Evolutionary conservation across 805 yeast genomes (phyloP), one percentile per base, ranked within the genome.

Genomic region (Ogataea thermomethanolica): DNA sequence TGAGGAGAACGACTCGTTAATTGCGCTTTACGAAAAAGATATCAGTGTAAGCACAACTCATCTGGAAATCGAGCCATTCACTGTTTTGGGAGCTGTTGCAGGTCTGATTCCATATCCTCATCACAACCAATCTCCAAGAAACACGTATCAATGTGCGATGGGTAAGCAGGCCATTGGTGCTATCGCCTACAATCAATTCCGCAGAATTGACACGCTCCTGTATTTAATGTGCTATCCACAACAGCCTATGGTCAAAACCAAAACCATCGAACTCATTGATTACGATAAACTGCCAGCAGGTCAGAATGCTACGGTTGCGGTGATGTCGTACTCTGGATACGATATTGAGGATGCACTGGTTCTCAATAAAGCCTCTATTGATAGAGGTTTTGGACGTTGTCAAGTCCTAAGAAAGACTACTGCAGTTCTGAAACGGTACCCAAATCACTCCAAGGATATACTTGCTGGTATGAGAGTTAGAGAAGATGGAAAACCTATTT

Each of bases 91-190:
- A 42, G 96, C 95, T 0, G 95, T 87, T 40, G 96, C 95, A 0
- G 95, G 95, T 21, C 71, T 86, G 53, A 86, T 86, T 70, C 95
- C 95, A 13, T 86, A 87, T 57, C 95, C 95, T 33, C 95, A 86
- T 59, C 95, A 86, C 61, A 86, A 86, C 66, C 95, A 86, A 66
- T 84, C 95, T 4, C 95, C 95, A 31, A 79, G 95, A 72, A 86
- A 86, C 65, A 86, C 95, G 4, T 86, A 86, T 66, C 95, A 86
- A 65, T 86, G 95, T 74, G 95, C 95, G 59, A 86, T 86, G 95
- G 95, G 96, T 79, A 88, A 88, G 67, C 99, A 93, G 69, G 99
- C 99, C n/a, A 91, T 93, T 64, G 99, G 99, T 53, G 98, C 98
- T 2, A 93, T 93, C 65, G 96, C 95, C 8, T 93, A 93, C 62